Percentiles rank a stretch among this genome's conserved stretches.
These are phyloP conservation scores for Brasilioporus rufonigricans DNA, from an alignment of 768 basidiomycete species.

Conservation along the genomic window DNA sequence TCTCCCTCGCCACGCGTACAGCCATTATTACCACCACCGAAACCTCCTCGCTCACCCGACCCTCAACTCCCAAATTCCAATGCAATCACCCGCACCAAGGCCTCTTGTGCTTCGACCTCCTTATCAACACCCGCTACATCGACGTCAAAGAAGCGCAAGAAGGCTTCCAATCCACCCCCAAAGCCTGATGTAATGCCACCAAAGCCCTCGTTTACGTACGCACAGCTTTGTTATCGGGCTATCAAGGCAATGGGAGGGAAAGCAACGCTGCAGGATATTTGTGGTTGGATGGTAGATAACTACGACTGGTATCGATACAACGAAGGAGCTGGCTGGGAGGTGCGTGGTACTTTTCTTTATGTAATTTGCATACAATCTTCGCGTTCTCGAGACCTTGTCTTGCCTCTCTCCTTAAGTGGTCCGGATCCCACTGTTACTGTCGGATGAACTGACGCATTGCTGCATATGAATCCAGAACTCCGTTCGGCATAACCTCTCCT, in stretches of 20 bases:
- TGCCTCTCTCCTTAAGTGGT: neutral
- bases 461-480: constrained; percentile 61
- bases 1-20: constrained; percentile 61
- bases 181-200: constrained; percentile 79
- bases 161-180: constrained; percentile 42
- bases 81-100: constrained; percentile 46
- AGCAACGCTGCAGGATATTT: constrained; percentile 89
- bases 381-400: neutral
- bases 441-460: constrained; percentile 10
- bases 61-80: constrained; percentile 65
- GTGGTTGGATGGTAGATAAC: constrained; percentile 84
- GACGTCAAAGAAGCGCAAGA: constrained; percentile 70
- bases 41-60: constrained; percentile 45
- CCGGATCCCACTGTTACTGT: constrained; percentile 1
- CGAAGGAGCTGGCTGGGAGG: constrained; percentile 88
- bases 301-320: constrained; percentile 90
- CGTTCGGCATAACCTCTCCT: constrained; percentile 92
- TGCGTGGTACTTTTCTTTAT: constrained; percentile 35
- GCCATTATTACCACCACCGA: constrained; percentile 42
- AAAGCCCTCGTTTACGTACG: constrained; percentile 89
- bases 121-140: constrained; percentile 15
- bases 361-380: neutral
- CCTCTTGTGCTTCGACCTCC: constrained; percentile 27
- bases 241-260: constrained; percentile 80
- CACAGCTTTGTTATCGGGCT: constrained; percentile 87